phyloP scores from a whole-genome alignment of 768 basidiomycete species.

The Collybia mongolica region DNA sequence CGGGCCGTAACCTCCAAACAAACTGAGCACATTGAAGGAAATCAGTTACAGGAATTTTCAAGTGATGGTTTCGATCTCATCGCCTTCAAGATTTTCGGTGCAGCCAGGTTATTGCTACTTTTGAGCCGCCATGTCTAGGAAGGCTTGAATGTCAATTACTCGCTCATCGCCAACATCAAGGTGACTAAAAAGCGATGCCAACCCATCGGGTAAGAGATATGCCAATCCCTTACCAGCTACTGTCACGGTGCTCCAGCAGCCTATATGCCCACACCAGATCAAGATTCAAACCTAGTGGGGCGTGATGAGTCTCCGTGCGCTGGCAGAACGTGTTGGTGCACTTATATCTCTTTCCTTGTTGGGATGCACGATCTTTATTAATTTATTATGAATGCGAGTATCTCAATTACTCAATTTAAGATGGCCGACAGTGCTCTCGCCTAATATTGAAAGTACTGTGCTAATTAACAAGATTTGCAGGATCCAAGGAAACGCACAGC shows the following conservation, averaged over 20 bases:
- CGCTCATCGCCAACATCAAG: not conserved
- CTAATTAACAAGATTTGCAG: not conserved
- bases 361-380: too few species aligned
- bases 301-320: not conserved
- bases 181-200: too few species aligned
- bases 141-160: not conserved
- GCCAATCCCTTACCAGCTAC: too few species aligned
- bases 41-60: not conserved
- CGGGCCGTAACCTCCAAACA: too few species aligned
- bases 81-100: constrained; percentile 2
- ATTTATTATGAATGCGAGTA: too few species aligned
- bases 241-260: too few species aligned
- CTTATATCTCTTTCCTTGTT: constrained; percentile 1
- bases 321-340: constrained; percentile 14
- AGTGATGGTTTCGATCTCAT: constrained; percentile 16
- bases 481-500: constrained; percentile 15
- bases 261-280: too few species aligned
- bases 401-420: too few species aligned
- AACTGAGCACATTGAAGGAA: too few species aligned
- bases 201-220: too few species aligned
- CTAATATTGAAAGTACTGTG: too few species aligned
- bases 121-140: not conserved
- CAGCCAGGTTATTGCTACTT: not conserved
- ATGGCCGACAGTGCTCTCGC: not conserved
- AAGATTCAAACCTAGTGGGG: too few species aligned